These are phyloP conservation scores for Colletotrichum musicola DNA, from an alignment of 2,329 filamentous ascomycete species.

Conservation along the genomic window DNA sequence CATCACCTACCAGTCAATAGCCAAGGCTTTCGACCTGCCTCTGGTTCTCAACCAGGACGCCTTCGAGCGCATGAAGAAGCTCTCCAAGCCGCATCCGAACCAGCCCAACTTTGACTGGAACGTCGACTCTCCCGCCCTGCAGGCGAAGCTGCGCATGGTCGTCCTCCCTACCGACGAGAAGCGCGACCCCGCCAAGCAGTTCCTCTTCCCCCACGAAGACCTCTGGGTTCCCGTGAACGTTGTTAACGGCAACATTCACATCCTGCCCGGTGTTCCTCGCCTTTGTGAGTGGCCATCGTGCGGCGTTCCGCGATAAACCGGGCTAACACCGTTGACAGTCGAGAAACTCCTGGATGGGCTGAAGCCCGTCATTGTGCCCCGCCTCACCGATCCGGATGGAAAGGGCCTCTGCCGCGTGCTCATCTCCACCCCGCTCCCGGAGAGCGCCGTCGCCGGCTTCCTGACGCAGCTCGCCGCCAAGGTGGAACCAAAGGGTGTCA, in stretches of 20 bases:
- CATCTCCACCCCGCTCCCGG: slow-evolving; percentile 87
- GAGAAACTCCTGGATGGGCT: slow-evolving; percentile 82
- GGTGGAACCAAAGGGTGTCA: slow-evolving; percentile 82
- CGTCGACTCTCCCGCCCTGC: slow-evolving; percentile 79
- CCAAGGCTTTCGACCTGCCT: slow-evolving; percentile 84
- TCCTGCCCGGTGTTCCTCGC: slow-evolving; percentile 88
- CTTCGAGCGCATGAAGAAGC: slow-evolving; percentile 83
- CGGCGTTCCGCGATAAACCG: neutral
- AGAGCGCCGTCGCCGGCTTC: slow-evolving; percentile 87
- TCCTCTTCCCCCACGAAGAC: slow-evolving; percentile 82
- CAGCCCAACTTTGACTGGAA: slow-evolving; percentile 88
- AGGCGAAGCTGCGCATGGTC: slow-evolving; percentile 91
- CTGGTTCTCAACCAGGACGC: slow-evolving; percentile 83
- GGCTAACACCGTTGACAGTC: slow-evolving; percentile 57
- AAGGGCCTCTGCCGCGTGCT: slow-evolving; percentile 84
- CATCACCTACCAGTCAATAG: slow-evolving; percentile 95
- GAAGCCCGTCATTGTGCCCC: slow-evolving; percentile 77
- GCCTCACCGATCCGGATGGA: slow-evolving; percentile 82
- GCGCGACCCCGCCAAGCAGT: slow-evolving; percentile 76
- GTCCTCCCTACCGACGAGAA: slow-evolving; percentile 82
- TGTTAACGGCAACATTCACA: slow-evolving; percentile 93
- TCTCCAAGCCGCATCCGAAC: slow-evolving; percentile 79
- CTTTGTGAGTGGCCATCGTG: slow-evolving; percentile 67
- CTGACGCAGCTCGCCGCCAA: slow-evolving; percentile 82
- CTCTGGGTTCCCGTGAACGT: slow-evolving; percentile 92